Conservation (phyloP, 208 protist genomes). For the Crithidia brevicula region DNA sequence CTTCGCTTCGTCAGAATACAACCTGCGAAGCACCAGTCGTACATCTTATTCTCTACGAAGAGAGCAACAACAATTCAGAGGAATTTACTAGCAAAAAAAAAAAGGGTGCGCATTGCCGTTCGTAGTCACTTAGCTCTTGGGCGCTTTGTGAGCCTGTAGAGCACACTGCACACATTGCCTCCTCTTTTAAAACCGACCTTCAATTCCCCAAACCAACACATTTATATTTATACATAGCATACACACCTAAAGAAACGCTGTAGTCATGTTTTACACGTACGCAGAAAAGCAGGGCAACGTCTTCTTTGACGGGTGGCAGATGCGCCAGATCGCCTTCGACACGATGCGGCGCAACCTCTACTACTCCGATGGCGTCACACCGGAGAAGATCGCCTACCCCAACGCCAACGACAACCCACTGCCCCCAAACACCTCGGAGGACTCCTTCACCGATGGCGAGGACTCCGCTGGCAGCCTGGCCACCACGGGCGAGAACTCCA, state of each 20-base stretch:
- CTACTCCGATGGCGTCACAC: constrained; percentile 39
- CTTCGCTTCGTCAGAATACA: no score
- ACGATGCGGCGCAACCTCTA: constrained; percentile 72
- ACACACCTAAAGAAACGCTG: not conserved
- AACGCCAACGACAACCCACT: constrained; percentile 40
- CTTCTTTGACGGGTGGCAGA: constrained; percentile 58
- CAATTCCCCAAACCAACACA: no score
- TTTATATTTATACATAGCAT: no score
- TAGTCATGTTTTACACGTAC: constrained; percentile 59
- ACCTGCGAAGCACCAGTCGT: no score
- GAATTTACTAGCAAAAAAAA: no score
- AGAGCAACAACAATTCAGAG: no score
- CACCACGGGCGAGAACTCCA: not conserved
- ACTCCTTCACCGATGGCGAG: constrained; percentile 13
- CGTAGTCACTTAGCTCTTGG: no score
- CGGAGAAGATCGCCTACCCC: constrained; percentile 37
- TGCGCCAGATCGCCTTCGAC: constrained; percentile 77
- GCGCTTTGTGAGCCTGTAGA: no score
- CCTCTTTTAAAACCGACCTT: no score
- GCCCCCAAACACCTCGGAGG: not conserved
- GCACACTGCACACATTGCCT: no score
- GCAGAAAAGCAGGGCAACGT: constrained; percentile 62
- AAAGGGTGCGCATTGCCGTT: no score
- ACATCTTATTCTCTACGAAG: no score
- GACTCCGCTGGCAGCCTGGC: constrained; percentile 2